phyloP scores from a whole-genome alignment of 257 asterid genomes.

The Nicotiana undulata region DNA sequence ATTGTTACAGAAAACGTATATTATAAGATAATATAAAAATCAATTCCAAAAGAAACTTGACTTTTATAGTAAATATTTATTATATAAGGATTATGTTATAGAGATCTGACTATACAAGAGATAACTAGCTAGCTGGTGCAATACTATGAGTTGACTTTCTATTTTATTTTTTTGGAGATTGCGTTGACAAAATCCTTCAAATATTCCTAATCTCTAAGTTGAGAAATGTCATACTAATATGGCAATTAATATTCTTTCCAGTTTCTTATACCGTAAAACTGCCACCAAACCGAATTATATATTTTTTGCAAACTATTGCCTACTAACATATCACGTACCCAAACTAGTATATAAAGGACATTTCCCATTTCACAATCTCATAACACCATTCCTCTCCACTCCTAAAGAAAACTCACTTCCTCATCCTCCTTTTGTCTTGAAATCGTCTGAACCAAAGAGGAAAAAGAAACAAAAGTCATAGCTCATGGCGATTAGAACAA shows the following conservation, averaged over 20 bases:
- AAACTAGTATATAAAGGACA: not conserved
- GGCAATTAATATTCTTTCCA: not conserved
- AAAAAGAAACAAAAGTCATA: not conserved
- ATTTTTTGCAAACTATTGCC: not conserved
- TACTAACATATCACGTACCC: not conserved
- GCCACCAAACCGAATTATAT: not conserved
- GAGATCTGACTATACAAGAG: too few species aligned
- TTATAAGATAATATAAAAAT: too few species aligned
- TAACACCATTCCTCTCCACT: not conserved
- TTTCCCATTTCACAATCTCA: not conserved
- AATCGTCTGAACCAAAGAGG: too few species aligned
- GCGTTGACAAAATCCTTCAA: not conserved
- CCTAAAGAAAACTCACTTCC: not conserved
- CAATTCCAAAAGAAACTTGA: too few species aligned
- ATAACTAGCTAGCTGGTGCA: not conserved
- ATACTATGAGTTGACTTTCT: not conserved
- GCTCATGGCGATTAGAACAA: not conserved
- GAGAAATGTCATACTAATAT: not conserved
- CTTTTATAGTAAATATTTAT: too few species aligned
- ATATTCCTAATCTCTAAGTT: not conserved
- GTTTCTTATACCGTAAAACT: not conserved
- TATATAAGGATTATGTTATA: too few species aligned
- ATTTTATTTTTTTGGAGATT: not conserved
- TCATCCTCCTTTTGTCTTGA: not conserved
- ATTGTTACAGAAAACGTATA: too few species aligned